These are phyloP conservation scores for Fusarium pseudoanthophilum DNA, from an alignment of 2,329 filamentous ascomycete genomes.

Conservation along the genomic window DNA sequence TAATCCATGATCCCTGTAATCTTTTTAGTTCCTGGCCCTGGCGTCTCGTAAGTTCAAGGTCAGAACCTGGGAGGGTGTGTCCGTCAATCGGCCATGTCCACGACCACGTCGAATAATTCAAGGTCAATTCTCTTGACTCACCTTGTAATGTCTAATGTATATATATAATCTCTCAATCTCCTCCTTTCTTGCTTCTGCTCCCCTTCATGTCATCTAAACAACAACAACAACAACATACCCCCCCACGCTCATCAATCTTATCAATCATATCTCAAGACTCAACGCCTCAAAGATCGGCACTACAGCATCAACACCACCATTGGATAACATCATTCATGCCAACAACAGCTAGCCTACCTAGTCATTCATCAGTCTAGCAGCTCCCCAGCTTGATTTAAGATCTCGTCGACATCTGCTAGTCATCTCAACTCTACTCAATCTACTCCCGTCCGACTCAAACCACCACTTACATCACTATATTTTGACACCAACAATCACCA, in stretches of 20 bases:
- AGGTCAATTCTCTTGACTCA: conserved; percentile 22
- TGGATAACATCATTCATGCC: conserved; percentile 16
- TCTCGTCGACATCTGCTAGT: conserved; percentile 2
- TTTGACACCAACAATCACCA: conserved; percentile 23
- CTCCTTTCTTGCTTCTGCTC: conserved; percentile 4
- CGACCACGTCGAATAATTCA: conserved; percentile 17
- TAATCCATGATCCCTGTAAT: conserved; percentile 19
- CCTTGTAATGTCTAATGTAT: conserved; percentile 11
- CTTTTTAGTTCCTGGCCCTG: conserved; percentile 1
- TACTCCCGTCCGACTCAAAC: neutral
- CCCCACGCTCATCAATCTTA: conserved; percentile 14
- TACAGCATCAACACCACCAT: conserved; percentile 20
- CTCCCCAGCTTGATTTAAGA: conserved; percentile 23
- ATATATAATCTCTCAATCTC: conserved; percentile 20
- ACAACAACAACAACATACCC: neutral
- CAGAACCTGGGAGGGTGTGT: conserved; percentile 19
- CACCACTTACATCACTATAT: conserved; percentile 1
- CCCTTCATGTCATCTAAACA: conserved; percentile 11
- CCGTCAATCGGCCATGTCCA: conserved; percentile 18
- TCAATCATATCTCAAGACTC: conserved; percentile 13
- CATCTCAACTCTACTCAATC: conserved; percentile 8
- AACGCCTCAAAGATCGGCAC: conserved; percentile 30
- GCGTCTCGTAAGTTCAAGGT: conserved; percentile 22
- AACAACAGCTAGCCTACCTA: conserved; percentile 7
- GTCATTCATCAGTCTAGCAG: conserved; percentile 20